These are phyloP conservation scores for Galerina marginata DNA, from an alignment of 768 basidiomycete genomes.

Conservation along the genomic window DNA sequence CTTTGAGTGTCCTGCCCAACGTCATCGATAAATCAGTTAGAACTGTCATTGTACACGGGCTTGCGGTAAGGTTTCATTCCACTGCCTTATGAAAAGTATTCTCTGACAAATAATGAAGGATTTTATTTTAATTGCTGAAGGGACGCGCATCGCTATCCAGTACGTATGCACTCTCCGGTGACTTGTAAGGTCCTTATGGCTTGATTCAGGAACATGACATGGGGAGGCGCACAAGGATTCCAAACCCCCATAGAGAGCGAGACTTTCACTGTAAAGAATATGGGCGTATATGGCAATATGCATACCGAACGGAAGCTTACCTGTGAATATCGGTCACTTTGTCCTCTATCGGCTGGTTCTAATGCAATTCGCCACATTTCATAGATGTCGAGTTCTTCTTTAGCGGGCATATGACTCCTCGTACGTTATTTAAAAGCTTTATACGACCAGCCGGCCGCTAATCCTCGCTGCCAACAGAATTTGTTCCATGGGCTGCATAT, in stretches of 20 bases:
- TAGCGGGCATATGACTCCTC: conserved; percentile 66
- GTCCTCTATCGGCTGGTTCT: not conserved
- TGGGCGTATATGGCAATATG: conserved; percentile 65
- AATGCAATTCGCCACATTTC: not conserved
- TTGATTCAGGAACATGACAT: conserved; percentile 46
- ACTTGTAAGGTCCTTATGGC: not conserved
- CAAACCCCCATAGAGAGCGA: conserved; percentile 64
- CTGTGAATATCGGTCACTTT: conserved; percentile 45
- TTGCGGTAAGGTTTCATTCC: conserved; percentile 50
- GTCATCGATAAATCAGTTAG: conserved; percentile 74
- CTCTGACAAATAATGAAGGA: conserved; percentile 30
- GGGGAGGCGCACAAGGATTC: conserved; percentile 71
- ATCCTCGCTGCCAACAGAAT: conserved; percentile 36
- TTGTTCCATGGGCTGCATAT: conserved; percentile 55
- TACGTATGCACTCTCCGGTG: conserved; percentile 1
- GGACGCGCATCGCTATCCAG: conserved; percentile 61
- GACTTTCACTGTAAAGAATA: conserved; percentile 64
- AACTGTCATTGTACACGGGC: conserved; percentile 69
- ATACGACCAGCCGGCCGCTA: not conserved
- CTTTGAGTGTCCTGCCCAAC: conserved; percentile 66
- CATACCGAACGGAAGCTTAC: conserved; percentile 70
- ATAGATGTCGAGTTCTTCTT: conserved; percentile 62
- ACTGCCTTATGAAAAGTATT: not conserved
- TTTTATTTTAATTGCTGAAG: conserved; percentile 49
- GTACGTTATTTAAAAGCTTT: conserved; percentile 32